Evolutionary conservation across 2,329 filamentous ascomycete genomes (phyloP).

Genomic region (Rosellinia necatrix): DNA sequence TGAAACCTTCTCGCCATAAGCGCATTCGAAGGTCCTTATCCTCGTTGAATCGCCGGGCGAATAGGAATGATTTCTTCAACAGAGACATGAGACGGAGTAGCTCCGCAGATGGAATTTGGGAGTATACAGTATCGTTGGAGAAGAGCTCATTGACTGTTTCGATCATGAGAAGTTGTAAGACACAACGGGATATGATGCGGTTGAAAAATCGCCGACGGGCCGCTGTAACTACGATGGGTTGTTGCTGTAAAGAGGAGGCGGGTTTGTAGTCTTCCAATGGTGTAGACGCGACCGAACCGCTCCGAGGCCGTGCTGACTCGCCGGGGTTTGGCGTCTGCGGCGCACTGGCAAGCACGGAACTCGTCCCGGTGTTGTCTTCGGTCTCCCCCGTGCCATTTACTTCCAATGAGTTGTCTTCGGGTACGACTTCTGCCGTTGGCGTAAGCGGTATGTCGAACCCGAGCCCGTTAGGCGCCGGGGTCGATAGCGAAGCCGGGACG

Average conservation of each 20-base stretch:
- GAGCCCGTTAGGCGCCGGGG: conserved; percentile 58
- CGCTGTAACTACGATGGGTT: conserved; percentile 89
- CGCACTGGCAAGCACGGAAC: conserved; percentile 37
- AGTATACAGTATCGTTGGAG: conserved; percentile 93
- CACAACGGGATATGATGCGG: conserved; percentile 97
- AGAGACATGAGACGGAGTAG: conserved; percentile 91
- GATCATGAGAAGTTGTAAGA: conserved; percentile 97
- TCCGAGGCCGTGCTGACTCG: conserved; percentile 29
- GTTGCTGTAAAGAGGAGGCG: conserved; percentile 75
- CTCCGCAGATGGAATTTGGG: conserved; percentile 87
- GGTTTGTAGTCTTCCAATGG: conserved; percentile 87
- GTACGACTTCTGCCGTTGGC: conserved; percentile 43
- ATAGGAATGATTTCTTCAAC: conserved; percentile 94
- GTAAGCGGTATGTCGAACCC: conserved; percentile 54
- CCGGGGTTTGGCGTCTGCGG: conserved; percentile 29
- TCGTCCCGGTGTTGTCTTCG: conserved; percentile 42
- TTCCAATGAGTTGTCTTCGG: conserved; percentile 62
- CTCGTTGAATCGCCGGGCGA: conserved; percentile 96
- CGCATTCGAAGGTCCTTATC: conserved; percentile 95
- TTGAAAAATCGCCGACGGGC: conserved; percentile 96
- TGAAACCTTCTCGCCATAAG: conserved; percentile 97
- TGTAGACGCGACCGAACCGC: conserved; percentile 45
- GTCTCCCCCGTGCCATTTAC: conserved; percentile 60
- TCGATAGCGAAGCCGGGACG: conserved; percentile 55
- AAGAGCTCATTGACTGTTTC: conserved; percentile 99